These are phyloP conservation scores for Agastache rugosa DNA, from an alignment of 257 asterid genomes.

Conservation along the genomic window DNA sequence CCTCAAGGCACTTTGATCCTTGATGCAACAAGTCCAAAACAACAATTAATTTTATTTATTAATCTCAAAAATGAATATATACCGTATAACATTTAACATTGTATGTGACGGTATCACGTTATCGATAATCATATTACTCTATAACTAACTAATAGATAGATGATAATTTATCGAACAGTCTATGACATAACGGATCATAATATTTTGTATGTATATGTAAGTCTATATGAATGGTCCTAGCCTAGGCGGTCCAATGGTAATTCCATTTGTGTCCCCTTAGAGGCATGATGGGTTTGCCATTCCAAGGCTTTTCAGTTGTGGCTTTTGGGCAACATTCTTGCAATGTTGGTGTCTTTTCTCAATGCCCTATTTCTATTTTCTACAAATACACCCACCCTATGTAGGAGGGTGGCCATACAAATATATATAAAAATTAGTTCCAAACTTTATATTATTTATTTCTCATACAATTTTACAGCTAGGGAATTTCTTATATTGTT, in stretches of 20 bases:
- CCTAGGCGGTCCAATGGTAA: constrained; percentile 44
- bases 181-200: no score
- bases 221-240: constrained; percentile 32
- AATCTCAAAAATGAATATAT: background rate
- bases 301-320: constrained; percentile 55
- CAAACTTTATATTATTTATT: no score
- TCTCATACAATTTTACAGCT: no score
- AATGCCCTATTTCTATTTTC: background rate
- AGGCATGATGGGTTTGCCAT: constrained; percentile 53
- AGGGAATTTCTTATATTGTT: background rate
- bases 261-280: constrained; percentile 47
- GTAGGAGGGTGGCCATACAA: constrained; percentile 16
- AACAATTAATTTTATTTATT: background rate
- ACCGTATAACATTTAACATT: background rate
- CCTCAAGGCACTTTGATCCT: constrained; percentile 35
- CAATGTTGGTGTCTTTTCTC: constrained; percentile 35
- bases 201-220: background rate
- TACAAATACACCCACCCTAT: constrained; percentile 25
- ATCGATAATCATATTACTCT: background rate
- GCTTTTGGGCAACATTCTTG: constrained; percentile 46
- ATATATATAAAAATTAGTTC: background rate
- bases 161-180: background rate
- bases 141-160: no score
- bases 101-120: background rate
- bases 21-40: background rate